phyloP scores from a whole-genome alignment of 164 flowering plant species.

The Pachysandra terminalis region DNA sequence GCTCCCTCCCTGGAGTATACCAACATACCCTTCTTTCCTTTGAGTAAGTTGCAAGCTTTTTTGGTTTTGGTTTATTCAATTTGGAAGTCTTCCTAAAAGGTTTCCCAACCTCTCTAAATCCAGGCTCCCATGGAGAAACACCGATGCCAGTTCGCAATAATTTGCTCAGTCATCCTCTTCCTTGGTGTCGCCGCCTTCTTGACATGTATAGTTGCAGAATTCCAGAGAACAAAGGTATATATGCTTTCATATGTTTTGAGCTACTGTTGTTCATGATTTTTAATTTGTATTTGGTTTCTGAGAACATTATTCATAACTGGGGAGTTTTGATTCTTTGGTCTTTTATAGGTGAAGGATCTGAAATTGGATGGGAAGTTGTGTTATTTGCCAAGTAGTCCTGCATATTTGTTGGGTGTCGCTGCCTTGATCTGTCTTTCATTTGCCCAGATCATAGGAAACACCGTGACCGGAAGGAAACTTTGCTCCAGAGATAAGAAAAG shows the following conservation, averaged over 20 bases:
- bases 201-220: slow-evolving; percentile 54
- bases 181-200: slow-evolving; percentile 48
- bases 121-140: slow-evolving; percentile 26
- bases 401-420: slow-evolving; percentile 47
- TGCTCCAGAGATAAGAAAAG: slow-evolving; percentile 19
- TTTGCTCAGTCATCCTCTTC: slow-evolving; percentile 34
- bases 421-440: slow-evolving; percentile 40
- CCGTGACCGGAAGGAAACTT: slow-evolving; percentile 19
- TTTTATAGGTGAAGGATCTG: slow-evolving; percentile 55
- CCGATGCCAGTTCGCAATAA: slow-evolving; percentile 14
- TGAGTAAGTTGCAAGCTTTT: slow-evolving; percentile 23
- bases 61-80: neutral
- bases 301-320: no score
- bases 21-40: slow-evolving; percentile 15
- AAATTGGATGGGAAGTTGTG: slow-evolving; percentile 54
- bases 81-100: neutral
- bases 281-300: no score
- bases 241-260: no score
- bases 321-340: no score
- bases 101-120: neutral
- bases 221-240: slow-evolving; percentile 67
- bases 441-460: slow-evolving; percentile 49
- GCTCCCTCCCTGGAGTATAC: slow-evolving; percentile 14
- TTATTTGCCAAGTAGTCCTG: slow-evolving; percentile 49
- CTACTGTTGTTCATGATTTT: no score